Evolutionary conservation across 495 filamentous ascomycete genomes (phyloP).

Genomic region (Recurvomyces mirabilis): DNA sequence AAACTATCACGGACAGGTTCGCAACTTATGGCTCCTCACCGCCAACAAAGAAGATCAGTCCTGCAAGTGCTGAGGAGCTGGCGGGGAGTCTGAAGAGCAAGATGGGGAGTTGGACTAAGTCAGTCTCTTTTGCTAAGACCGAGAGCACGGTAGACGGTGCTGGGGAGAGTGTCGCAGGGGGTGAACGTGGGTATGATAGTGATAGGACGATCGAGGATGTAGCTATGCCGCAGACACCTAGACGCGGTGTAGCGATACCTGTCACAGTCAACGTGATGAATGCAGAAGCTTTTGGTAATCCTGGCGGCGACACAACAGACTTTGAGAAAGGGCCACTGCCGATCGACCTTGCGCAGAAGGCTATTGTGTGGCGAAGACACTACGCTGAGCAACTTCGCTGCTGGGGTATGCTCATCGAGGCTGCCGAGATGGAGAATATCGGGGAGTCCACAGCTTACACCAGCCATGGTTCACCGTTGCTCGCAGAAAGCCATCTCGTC

Average conservation of each 20-base stretch:
- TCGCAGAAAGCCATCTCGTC: no score
- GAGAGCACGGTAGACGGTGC: slow-evolving; percentile 3
- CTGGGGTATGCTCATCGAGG: slow-evolving; percentile 7
- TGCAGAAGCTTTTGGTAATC: slow-evolving; percentile 3
- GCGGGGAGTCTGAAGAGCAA: slow-evolving; percentile 8
- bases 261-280: slow-evolving; percentile 4
- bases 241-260: not conserved
- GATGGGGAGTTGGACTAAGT: slow-evolving; percentile 17
- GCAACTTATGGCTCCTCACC: slow-evolving; percentile 18
- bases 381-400: slow-evolving; percentile 15
- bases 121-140: slow-evolving; percentile 15
- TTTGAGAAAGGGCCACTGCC: slow-evolving; percentile 9
- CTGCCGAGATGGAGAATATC: slow-evolving; percentile 21
- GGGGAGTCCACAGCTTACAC: no score
- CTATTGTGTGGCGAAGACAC: slow-evolving; percentile 1
- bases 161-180: slow-evolving; percentile 1
- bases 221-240: slow-evolving; percentile 16
- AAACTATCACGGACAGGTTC: slow-evolving; percentile 18
- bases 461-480: no score
- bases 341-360: slow-evolving; percentile 1
- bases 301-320: not conserved
- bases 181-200: slow-evolving; percentile 16
- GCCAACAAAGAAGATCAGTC: slow-evolving; percentile 11
- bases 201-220: slow-evolving; percentile 19
- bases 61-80: slow-evolving; percentile 6